Conservation (phyloP, 441 rosid species). For the Pelargonium myrrhifolium region DNA sequence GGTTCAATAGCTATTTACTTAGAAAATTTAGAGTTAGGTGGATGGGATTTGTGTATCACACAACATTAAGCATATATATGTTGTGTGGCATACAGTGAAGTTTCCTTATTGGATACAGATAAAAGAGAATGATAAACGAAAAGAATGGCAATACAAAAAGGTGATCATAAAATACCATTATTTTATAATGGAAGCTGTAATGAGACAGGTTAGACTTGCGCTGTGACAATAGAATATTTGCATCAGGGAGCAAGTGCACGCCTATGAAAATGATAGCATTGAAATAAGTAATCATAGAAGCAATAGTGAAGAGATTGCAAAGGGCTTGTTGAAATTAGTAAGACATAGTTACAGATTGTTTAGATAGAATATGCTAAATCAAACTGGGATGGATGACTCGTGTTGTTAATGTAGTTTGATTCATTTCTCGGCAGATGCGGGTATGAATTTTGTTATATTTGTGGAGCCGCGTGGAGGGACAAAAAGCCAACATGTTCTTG, state of each 20-base stretch:
- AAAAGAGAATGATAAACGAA: too few relatives aligned
- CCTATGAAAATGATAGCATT: too few relatives aligned
- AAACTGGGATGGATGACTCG: neutral
- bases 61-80: neutral
- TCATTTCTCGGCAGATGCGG: slow-evolving; percentile 43
- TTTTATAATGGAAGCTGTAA: neutral
- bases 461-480: slow-evolving; percentile 63
- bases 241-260: too few relatives aligned
- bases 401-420: neutral
- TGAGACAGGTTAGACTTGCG: neutral
- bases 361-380: neutral
- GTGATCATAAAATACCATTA: neutral
- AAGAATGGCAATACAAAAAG: neutral
- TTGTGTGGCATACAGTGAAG: neutral
- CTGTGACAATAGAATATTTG: too few relatives aligned
- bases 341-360: neutral
- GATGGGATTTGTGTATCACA: neutral
- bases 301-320: neutral
- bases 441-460: slow-evolving; percentile 56
- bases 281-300: neutral
- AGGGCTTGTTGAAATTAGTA: too few relatives aligned
- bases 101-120: neutral
- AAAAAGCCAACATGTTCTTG: slow-evolving; percentile 42
- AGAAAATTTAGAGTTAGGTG: neutral
- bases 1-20: neutral